Conservation (phyloP, 2,329 filamentous ascomycete species). For the Thelonectria olida region DNA sequence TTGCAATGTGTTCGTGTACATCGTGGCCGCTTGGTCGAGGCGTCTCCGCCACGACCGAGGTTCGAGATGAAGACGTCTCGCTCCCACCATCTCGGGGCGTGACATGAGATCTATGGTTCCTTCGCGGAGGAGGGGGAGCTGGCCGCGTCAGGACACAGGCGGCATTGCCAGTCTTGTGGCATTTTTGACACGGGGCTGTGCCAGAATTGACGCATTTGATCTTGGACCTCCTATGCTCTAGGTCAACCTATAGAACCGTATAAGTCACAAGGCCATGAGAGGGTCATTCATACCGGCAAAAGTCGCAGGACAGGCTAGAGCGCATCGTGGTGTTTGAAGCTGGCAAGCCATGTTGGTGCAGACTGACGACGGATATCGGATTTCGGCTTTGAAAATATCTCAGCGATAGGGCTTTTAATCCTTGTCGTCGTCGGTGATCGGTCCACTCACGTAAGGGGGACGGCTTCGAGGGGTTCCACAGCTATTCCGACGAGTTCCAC, state of each 20-base stretch:
- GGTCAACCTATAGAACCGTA: background rate
- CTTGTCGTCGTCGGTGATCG: background rate
- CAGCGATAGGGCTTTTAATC: background rate
- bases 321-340: conserved; percentile 4
- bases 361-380: background rate
- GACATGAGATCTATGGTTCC: background rate
- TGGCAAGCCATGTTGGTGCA: background rate
- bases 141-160: background rate
- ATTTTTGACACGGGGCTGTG: conserved; percentile 7
- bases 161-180: background rate
- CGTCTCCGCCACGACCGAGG: background rate
- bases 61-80: background rate
- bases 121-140: background rate
- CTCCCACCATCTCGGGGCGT: background rate
- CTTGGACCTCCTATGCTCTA: background rate
- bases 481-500: background rate
- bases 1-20: background rate
- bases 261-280: no score
- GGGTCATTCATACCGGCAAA: background rate
- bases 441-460: background rate
- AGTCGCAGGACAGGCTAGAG: conserved; percentile 14
- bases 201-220: conserved; percentile 12
- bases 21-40: background rate
- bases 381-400: background rate
- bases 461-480: background rate